These are phyloP conservation scores for Persicaria tinctoria DNA, from an alignment of 148 eudicot species.

Conservation along the genomic window DNA sequence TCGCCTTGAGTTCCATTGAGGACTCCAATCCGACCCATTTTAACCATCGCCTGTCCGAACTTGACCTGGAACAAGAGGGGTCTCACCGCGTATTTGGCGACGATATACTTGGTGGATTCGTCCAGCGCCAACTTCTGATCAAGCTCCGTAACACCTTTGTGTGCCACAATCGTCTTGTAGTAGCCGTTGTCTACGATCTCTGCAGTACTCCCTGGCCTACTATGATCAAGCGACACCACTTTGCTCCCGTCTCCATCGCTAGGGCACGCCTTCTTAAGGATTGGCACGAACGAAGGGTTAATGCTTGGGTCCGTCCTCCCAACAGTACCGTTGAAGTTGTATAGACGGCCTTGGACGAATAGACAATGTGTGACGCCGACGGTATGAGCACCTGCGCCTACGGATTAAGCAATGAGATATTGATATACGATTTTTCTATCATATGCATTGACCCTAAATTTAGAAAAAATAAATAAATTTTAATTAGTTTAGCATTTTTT, in stretches of 20 bases:
- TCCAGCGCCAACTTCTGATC: slow-evolving; percentile 46
- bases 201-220: slow-evolving; percentile 13
- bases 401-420: too few relatives aligned
- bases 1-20: slow-evolving; percentile 49
- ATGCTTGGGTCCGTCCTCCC: slow-evolving; percentile 3
- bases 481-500: too few relatives aligned
- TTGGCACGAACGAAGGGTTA: not conserved
- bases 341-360: not conserved
- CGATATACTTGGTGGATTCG: slow-evolving; percentile 30
- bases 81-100: slow-evolving; percentile 27
- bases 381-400: not conserved
- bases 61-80: slow-evolving; percentile 28
- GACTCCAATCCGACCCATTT: slow-evolving; percentile 45
- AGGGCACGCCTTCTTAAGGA: slow-evolving; percentile 1
- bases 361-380: not conserved
- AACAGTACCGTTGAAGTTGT: slow-evolving; percentile 1
- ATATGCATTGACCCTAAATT: too few relatives aligned
- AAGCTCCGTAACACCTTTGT: slow-evolving; percentile 34
- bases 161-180: slow-evolving; percentile 32
- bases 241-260: slow-evolving; percentile 9
- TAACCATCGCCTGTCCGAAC: slow-evolving; percentile 60
- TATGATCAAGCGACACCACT: slow-evolving; percentile 35
- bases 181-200: slow-evolving; percentile 44
- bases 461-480: too few relatives aligned
- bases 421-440: too few relatives aligned